Evolutionary conservation across 179 eudicot species (phyloP).

Genomic region (Actinidia arguta): DNA sequence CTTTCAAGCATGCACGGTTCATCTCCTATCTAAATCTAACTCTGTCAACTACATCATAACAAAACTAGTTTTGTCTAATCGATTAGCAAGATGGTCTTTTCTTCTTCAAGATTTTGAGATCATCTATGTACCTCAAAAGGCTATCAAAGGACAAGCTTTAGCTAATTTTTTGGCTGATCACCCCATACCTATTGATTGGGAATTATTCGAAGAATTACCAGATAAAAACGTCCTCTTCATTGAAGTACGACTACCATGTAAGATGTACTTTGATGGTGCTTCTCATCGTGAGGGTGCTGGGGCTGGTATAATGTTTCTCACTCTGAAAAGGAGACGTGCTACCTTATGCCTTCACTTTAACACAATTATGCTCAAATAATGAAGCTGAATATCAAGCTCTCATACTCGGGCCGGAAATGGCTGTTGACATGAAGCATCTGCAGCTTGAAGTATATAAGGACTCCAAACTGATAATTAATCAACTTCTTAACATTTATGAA

Average conservation of each 20-base stretch:
- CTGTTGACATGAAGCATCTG: neutral
- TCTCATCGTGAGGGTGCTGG: no score
- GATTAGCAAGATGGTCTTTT: neutral
- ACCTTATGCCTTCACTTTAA: no score
- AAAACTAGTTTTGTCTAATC: neutral
- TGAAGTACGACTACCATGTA: no score
- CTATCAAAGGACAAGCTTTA: neutral
- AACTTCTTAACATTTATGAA: neutral
- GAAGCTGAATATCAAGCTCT: neutral
- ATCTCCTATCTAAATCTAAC: neutral
- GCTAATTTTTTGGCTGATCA: neutral
- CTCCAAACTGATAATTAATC: conserved; percentile 6
- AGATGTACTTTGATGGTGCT: no score
- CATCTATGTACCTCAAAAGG: neutral
- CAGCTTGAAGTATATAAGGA: conserved; percentile 15
- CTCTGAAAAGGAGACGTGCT: no score
- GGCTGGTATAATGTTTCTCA: no score
- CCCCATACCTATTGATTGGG: neutral
- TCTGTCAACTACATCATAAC: neutral
- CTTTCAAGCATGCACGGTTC: neutral
- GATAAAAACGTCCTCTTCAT: neutral
- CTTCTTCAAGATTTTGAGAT: neutral
- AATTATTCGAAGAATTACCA: neutral
- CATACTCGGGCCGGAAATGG: conserved; percentile 14
- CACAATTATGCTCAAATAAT: no score